Evolutionary conservation across 1,139 yeast genomes (phyloP).

Genomic region (Candida neerlandica): DNA sequence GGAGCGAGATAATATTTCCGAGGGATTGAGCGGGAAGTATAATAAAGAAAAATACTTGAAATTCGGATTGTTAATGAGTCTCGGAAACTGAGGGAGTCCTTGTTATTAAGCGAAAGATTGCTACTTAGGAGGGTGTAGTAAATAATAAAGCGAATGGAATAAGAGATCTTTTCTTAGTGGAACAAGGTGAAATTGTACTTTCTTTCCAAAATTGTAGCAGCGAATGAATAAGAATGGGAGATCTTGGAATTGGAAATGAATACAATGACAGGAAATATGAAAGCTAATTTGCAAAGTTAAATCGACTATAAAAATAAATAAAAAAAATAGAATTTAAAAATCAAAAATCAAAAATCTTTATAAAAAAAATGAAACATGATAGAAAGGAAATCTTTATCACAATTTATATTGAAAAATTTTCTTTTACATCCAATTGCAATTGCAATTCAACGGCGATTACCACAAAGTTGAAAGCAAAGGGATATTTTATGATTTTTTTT

Average conservation of each 20-base stretch:
- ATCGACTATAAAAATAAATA: too few species aligned
- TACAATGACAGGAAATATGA: neutral
- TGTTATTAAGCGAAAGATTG: conserved; percentile 1
- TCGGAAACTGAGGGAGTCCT: neutral
- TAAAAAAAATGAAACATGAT: neutral
- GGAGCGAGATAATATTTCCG: neutral
- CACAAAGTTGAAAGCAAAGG: neutral
- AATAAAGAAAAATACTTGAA: neutral
- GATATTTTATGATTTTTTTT: neutral
- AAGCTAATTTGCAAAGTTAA: neutral
- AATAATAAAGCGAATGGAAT: conserved; percentile 1
- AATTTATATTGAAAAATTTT: conserved; percentile 1
- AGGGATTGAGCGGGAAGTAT: neutral
- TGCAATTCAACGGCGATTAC: neutral
- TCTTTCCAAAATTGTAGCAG: neutral
- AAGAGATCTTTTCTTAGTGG: neutral
- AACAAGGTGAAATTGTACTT: conserved; percentile 1
- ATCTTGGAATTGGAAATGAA: neutral
- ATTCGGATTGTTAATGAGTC: neutral
- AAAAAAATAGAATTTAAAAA: neutral
- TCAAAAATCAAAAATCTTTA: neutral
- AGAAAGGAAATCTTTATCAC: neutral
- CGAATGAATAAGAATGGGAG: neutral
- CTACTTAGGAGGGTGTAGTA: neutral
- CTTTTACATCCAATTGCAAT: neutral